Evolutionary conservation across 2,329 filamentous ascomycete species (phyloP), one percentile per base, ranked within the genome.

Genomic region (Talaromyces sp.): DNA sequence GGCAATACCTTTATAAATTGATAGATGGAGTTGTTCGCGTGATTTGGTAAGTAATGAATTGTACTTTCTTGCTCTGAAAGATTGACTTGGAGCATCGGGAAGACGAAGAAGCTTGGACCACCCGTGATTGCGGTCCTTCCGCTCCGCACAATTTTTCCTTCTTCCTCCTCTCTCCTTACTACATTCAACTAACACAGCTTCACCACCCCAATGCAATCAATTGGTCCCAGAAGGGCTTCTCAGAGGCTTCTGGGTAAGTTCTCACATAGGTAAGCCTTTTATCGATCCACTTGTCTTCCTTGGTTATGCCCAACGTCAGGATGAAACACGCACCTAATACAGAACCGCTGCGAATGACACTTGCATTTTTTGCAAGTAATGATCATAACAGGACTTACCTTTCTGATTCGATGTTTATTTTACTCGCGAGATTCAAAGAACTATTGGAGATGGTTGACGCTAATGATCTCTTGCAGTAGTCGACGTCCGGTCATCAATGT

Each of bases 301-400:
- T 56, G 51, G n/a, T 25, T 27, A 34, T 36, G n/a, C 15, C 34
- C 19, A 11, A 36, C 47, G 31, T 69, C 61, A 77, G 80, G 81
- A 83, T 81, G 80, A 82, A 75, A 76, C 58, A 74, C 75, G 67
- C 71, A 59, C 72, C 72, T 68, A 67, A 75, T 77, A 75, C 80
- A 88, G 86, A 89, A 89, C 87, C 87, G 87, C 87, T 89, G 87
- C 86, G 85, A 84, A 85, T 87, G 85, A 88, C 82, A 80, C 80
- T 81, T 75, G 74, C 59, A 49, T 61, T 56, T 47, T 72, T 70
- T 65, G 70, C 77, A 76, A 78, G 78, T 79, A 79, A 77, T 81
- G 86, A 78, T 74, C 72, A 69, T 67, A 76, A 69, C 69, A 40
- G 64, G 64, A 62, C 54, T 56, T 38, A 51, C 31, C 2, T 38